A percentile compares a stretch with the other conserved stretches of the same genome.
Evolutionary conservation across 2,329 filamentous ascomycete species (phyloP).

Genomic region (Pestalotiopsis sp.): DNA sequence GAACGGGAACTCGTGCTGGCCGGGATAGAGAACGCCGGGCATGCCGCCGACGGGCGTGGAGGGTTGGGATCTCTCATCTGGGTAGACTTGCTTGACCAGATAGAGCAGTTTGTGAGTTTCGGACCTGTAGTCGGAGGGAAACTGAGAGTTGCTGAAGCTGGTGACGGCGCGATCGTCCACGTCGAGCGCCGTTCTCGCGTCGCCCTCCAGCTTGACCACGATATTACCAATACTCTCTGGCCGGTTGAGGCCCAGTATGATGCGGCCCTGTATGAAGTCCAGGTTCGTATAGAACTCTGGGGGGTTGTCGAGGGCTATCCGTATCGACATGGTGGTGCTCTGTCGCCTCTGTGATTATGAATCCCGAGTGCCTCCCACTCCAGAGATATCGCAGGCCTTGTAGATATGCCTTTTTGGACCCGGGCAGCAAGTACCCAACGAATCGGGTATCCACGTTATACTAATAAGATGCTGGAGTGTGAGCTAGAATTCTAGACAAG

Average conservation of each 20-base stretch:
- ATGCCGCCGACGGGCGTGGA: conserved; percentile 38
- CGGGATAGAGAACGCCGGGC: conserved; percentile 65
- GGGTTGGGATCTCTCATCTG: conserved; percentile 50
- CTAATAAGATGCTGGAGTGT: neutral
- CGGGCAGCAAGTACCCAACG: neutral
- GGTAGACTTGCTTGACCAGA: conserved; percentile 73
- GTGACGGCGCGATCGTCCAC: conserved; percentile 43
- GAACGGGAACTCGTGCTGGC: conserved; percentile 78
- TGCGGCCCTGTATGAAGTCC: conserved; percentile 68
- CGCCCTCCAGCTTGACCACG: conserved; percentile 82
- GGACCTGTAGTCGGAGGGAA: conserved; percentile 44
- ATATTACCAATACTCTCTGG: conserved; percentile 73
- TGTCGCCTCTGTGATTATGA: neutral
- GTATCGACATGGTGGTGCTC: conserved; percentile 60
- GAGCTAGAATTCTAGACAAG: neutral
- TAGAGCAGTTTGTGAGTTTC: conserved; percentile 78
- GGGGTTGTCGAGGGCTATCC: conserved; percentile 66
- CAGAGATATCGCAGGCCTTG: neutral
- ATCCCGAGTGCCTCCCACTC: neutral
- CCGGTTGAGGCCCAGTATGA: conserved; percentile 61
- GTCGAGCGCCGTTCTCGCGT: conserved; percentile 69
- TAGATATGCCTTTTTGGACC: neutral
- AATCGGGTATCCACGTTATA: neutral
- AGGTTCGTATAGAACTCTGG: conserved; percentile 80
- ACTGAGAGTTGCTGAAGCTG: conserved; percentile 9